These are phyloP conservation scores for Zymoseptoria ardabiliae DNA, from an alignment of 2,329 filamentous ascomycete genomes.

Conservation along the genomic window DNA sequence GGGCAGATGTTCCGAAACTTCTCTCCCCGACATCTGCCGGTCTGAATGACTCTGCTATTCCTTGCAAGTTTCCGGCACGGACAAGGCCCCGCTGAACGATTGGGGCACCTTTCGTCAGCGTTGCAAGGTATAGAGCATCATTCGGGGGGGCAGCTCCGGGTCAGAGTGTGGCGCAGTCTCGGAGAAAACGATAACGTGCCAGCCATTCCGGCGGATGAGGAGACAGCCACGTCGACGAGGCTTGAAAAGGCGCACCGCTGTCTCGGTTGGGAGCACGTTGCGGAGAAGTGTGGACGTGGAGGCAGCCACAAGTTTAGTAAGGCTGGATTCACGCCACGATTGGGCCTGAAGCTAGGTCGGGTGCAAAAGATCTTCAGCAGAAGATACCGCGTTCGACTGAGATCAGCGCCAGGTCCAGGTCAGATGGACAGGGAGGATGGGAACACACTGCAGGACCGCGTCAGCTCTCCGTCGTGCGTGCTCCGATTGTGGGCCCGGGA, in stretches of 20 bases:
- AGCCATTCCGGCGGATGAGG: too few species aligned
- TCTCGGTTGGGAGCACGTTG: neutral
- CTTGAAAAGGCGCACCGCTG: neutral
- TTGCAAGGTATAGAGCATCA: neutral
- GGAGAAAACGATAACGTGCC: too few species aligned
- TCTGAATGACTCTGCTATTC: neutral
- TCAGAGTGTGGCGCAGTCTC: neutral
- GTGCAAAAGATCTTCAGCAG: conserved; percentile 6
- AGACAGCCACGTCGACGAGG: neutral
- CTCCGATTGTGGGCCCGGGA: too few species aligned
- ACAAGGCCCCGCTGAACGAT: neutral
- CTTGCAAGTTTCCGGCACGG: neutral
- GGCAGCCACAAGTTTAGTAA: neutral
- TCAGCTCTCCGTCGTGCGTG: conserved; percentile 7
- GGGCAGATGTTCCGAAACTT: neutral
- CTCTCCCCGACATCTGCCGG: neutral
- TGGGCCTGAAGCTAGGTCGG: neutral
- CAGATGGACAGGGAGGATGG: conserved; percentile 2
- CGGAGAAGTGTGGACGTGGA: neutral
- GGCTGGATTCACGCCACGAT: neutral
- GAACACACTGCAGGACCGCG: conserved; percentile 15
- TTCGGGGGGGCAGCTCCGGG: neutral
- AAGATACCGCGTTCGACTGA: conserved; percentile 3
- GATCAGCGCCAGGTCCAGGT: conserved; percentile 8
- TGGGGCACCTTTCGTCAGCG: neutral